Conservation (phyloP, 257 asterid species). For the Fraxinus americana region DNA sequence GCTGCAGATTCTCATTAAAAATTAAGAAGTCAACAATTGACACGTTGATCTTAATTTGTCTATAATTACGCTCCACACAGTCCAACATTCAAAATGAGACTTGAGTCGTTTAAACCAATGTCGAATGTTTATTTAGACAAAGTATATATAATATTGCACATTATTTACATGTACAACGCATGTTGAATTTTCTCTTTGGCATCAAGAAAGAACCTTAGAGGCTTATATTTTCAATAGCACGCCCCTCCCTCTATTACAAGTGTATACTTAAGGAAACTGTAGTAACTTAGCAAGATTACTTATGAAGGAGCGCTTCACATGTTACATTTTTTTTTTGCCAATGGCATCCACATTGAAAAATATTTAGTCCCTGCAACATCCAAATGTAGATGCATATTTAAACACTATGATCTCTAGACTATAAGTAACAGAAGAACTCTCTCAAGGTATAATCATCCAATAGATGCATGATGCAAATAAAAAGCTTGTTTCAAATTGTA, state of each 20-base stretch:
- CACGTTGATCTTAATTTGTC: neutral
- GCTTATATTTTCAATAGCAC: conserved; percentile 18
- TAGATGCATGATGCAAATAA: conserved; percentile 18
- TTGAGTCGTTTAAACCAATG: neutral
- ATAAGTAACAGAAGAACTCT: too few species aligned
- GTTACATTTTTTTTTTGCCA: conserved; percentile 61
- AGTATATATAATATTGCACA: neutral
- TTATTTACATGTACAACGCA: neutral
- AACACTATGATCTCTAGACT: too few species aligned
- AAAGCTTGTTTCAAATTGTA: neutral
- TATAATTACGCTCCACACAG: neutral
- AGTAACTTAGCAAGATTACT: conserved; percentile 73
- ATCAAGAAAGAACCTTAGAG: neutral
- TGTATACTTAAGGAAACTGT: conserved; percentile 33
- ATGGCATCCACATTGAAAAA: conserved; percentile 44
- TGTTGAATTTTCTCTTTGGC: neutral
- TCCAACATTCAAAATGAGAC: neutral
- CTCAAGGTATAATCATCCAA: neutral
- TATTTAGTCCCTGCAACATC: conserved; percentile 79
- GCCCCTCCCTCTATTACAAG: conserved; percentile 31
- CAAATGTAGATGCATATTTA: conserved; percentile 25
- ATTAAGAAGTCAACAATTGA: neutral
- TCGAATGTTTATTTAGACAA: neutral
- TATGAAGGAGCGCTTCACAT: conserved; percentile 66
- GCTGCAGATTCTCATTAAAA: neutral